Percentiles rank a stretch among this genome's conserved stretches.
These are phyloP conservation scores for Pythium dissotocum DNA, from an alignment of 352 stramenopile genomes.

Conservation along the genomic window DNA sequence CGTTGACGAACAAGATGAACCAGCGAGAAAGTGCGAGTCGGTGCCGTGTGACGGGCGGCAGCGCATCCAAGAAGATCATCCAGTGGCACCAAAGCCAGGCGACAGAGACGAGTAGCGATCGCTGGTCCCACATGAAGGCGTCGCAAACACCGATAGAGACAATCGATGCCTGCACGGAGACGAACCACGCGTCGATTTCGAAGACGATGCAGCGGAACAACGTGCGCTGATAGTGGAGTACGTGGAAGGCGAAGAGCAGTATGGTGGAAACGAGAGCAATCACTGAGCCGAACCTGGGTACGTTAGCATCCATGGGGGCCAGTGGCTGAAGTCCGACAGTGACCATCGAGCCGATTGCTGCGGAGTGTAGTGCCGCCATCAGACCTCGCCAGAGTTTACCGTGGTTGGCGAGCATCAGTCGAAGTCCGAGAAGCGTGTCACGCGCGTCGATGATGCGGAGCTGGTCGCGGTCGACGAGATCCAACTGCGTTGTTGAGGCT, in stretches of 20 bases:
- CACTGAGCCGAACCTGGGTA: background rate
- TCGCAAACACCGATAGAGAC: constrained; percentile 14
- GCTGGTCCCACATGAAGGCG: constrained; percentile 17
- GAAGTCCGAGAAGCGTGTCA: constrained; percentile 8
- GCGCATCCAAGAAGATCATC: constrained; percentile 25
- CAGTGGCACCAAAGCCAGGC: constrained; percentile 21
- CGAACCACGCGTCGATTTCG: constrained; percentile 27
- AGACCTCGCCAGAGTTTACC: background rate
- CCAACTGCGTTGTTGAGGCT: constrained; percentile 1
- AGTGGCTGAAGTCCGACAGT: too few relatives aligned
- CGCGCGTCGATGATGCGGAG: constrained; percentile 16
- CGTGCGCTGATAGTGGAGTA: constrained; percentile 10
- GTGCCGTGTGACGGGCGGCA: constrained; percentile 10
- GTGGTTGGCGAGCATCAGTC: background rate
- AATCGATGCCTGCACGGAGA: constrained; percentile 11
- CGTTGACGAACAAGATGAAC: constrained; percentile 13
- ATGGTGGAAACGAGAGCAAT: background rate
- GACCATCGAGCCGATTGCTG: too few relatives aligned
- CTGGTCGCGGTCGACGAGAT: constrained; percentile 20
- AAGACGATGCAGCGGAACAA: constrained; percentile 9
- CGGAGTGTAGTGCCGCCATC: too few relatives aligned
- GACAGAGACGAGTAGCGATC: constrained; percentile 9
- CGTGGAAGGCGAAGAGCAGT: constrained; percentile 8
- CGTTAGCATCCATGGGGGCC: too few relatives aligned
- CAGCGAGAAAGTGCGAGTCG: constrained; percentile 8